Evolutionary conservation across 306 rosid species (phyloP), one percentile per base, ranked within the genome.

Genomic region (Abrus pulchellus): DNA sequence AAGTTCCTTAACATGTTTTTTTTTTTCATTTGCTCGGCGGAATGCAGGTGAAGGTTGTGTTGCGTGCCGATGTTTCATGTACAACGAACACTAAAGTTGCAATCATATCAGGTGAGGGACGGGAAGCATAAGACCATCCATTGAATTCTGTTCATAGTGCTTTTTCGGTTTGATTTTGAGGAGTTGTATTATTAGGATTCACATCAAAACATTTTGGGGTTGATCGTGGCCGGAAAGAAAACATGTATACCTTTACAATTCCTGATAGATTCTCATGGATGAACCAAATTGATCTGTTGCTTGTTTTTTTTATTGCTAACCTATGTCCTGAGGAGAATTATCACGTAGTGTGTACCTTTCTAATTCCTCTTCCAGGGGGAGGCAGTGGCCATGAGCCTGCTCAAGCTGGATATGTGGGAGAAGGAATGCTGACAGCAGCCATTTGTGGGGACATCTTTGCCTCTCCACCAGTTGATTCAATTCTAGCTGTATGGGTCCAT

Each of bases 331-430:
- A 6, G 11, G 32, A 57, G 28, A 47, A 12, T 67, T 68, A 7
- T 64, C 2, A 11, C n/a, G 5, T 5, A 5, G 9, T 3, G 27
- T 20, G 20, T 64, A n/a, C 29, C 40, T 44, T 66, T 65, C 29
- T 2, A 52, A 62, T 50, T 71, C 62, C 57, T 70, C 77, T 36
- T 86, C 10, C 83, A 92, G 97, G 97, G 27, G 97, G 95, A 80
- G 97, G 97, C 84, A 90, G 94, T 82, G 97, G 94, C 47, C 94
- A 92, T 72, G 94, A 92, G 83, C 94, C 97, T 82, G 90, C 94
- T 62, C 89, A 89, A 43, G 86, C 94, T 65, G 94, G 97, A 52
- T 92, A 79, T 82, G 97, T 92, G 2, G 97, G 97, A 83, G 97
- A 92, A 84, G 97, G 97, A 68, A 92, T 92, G 97, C 81, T 92